These are phyloP conservation scores for Wickerhamomyces bisporus DNA, from an alignment of 805 yeast genomes.

Conservation along the genomic window DNA sequence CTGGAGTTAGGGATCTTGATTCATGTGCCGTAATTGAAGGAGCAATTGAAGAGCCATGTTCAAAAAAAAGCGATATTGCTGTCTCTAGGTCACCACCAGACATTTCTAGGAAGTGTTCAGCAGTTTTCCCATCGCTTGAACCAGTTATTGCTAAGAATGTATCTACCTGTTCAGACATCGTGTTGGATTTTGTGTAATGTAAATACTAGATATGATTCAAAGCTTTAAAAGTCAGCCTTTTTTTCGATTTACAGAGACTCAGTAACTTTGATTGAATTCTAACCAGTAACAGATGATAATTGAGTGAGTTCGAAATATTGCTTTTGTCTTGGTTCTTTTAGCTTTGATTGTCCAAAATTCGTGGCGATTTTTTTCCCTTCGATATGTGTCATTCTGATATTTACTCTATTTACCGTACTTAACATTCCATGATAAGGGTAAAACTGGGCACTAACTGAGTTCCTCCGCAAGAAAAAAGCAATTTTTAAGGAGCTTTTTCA, in stretches of 20 bases:
- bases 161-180: conserved; percentile 46
- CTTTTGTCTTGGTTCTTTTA: too few relatives aligned
- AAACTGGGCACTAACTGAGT: neutral
- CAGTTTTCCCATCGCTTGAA: conserved; percentile 58
- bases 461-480: too few relatives aligned
- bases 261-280: too few relatives aligned
- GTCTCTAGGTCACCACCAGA: conserved; percentile 73
- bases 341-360: too few relatives aligned
- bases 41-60: conserved; percentile 41
- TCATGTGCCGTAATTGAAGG: conserved; percentile 5
- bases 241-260: too few relatives aligned
- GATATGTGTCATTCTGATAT: neutral
- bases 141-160: conserved; percentile 84
- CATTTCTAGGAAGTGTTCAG: conserved; percentile 73
- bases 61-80: conserved; percentile 82
- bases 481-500: too few relatives aligned
- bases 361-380: too few relatives aligned
- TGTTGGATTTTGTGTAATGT: neutral
- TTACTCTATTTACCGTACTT: neutral
- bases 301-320: too few relatives aligned
- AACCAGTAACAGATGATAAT: too few relatives aligned
- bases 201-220: too few relatives aligned
- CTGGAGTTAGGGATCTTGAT: neutral
- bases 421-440: too few relatives aligned
- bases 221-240: too few relatives aligned